Conservation (phyloP, 495 filamentous ascomycete species). For the Clavariopsis aquatica region DNA sequence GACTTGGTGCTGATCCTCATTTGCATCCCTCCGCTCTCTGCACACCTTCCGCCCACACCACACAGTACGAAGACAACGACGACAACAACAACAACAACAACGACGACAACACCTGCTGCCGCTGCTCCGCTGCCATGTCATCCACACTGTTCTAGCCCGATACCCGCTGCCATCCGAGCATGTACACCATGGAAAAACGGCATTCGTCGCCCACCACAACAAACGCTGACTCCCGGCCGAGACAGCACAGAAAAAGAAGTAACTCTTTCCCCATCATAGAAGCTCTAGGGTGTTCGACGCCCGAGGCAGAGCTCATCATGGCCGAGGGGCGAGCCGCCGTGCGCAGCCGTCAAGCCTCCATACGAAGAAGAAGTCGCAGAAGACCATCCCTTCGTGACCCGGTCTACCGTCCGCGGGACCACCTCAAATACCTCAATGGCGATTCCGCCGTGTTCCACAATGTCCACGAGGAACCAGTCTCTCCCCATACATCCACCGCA, state of each 20-base stretch:
- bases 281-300: conserved; percentile 29
- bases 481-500: neutral
- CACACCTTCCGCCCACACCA: no score
- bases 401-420: conserved; percentile 17
- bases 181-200: conserved; percentile 21
- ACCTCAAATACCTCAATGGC: conserved; percentile 19
- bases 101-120: no score
- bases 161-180: conserved; percentile 17
- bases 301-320: conserved; percentile 27
- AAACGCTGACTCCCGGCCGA: conserved; percentile 9
- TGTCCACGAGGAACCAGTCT: neutral
- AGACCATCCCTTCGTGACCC: neutral
- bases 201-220: conserved; percentile 16
- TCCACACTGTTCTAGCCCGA: neutral
- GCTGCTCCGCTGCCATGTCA: conserved; percentile 24
- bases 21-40: conserved; percentile 29
- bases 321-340: conserved; percentile 32
- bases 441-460: neutral
- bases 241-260: conserved; percentile 22
- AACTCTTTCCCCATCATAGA: conserved; percentile 30
- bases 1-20: conserved; percentile 21
- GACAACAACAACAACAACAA: no score
- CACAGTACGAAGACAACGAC: no score
- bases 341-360: conserved; percentile 10
- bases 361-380: conserved; percentile 7